A percentile compares a stretch with the other conserved stretches of the same genome.
Evolutionary conservation across 2,329 filamentous ascomycete species (phyloP).

Genomic region (Metarhizium rileyi): DNA sequence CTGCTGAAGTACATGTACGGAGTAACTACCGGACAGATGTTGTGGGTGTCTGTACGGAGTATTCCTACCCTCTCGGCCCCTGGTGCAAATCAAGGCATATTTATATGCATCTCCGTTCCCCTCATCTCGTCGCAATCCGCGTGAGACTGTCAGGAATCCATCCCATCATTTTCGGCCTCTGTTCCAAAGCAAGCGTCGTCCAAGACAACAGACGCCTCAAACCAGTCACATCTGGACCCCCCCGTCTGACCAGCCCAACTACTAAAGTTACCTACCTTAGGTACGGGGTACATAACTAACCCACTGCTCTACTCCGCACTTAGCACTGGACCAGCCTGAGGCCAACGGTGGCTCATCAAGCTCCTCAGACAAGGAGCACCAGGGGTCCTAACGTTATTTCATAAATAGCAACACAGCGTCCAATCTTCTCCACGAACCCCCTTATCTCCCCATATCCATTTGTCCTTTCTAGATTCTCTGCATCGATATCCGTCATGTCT

Average conservation of each 20-base stretch:
- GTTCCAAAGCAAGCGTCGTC: too few species aligned
- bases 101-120: not conserved
- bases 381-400: not conserved
- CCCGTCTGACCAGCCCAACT: too few species aligned
- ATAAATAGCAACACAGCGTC: not conserved
- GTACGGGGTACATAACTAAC: too few species aligned
- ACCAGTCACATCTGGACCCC: too few species aligned
- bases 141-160: too few species aligned
- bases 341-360: slow-evolving; percentile 1
- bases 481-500: slow-evolving; percentile 28
- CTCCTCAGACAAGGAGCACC: not conserved
- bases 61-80: not conserved
- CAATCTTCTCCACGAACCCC: not conserved
- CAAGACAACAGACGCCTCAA: too few species aligned
- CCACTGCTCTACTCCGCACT: too few species aligned
- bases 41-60: not conserved
- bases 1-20: not conserved
- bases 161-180: too few species aligned
- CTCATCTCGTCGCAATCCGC: not conserved
- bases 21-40: too few species aligned
- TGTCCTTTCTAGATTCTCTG: not conserved
- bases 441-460: not conserved
- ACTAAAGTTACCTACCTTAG: too few species aligned
- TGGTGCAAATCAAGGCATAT: too few species aligned
- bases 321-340: too few species aligned